phyloP scores from a whole-genome alignment of 2,329 filamentous ascomycete genomes.

The Zasmidium citrigriseum region DNA sequence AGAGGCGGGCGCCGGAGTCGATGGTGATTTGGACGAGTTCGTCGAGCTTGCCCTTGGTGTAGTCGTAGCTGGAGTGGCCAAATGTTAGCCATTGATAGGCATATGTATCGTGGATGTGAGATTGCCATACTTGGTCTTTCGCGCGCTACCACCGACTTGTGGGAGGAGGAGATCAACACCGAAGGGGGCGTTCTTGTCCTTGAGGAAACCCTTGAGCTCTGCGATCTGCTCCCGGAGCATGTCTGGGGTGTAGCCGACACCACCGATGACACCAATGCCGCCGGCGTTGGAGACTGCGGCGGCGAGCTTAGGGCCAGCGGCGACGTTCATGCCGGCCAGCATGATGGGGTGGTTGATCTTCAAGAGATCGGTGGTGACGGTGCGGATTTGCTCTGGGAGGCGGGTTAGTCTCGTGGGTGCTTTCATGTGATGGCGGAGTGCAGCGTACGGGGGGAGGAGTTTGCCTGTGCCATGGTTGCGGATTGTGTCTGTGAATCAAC shows the following conservation, averaged over 20 bases:
- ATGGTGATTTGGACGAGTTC: slow-evolving; percentile 91
- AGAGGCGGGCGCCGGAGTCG: slow-evolving; percentile 84
- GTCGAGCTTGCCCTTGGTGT: slow-evolving; percentile 97
- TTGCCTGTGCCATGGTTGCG: slow-evolving; percentile 55
- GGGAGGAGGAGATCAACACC: slow-evolving; percentile 92
- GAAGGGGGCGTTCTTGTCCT: slow-evolving; percentile 91
- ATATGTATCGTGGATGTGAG: background rate
- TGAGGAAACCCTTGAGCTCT: slow-evolving; percentile 85
- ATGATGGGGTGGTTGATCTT: slow-evolving; percentile 96
- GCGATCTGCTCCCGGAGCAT: slow-evolving; percentile 95
- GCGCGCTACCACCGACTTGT: slow-evolving; percentile 88
- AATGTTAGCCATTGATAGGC: slow-evolving; percentile 14
- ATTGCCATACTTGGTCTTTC: slow-evolving; percentile 79
- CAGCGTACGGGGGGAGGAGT: slow-evolving; percentile 70
- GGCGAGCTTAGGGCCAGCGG: slow-evolving; percentile 91
- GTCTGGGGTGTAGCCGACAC: slow-evolving; percentile 92
- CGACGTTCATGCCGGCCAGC: slow-evolving; percentile 98
- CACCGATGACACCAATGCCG: slow-evolving; percentile 93
- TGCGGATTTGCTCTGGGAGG: slow-evolving; percentile 77
- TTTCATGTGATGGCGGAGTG: slow-evolving; percentile 24
- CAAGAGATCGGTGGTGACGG: slow-evolving; percentile 90
- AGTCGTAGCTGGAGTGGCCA: slow-evolving; percentile 81
- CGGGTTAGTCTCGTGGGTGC: slow-evolving; percentile 35
- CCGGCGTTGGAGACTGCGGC: slow-evolving; percentile 97
- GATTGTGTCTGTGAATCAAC: background rate